Conservation (phyloP, 139 green algal species). For the Chlorella sp. region DNA sequence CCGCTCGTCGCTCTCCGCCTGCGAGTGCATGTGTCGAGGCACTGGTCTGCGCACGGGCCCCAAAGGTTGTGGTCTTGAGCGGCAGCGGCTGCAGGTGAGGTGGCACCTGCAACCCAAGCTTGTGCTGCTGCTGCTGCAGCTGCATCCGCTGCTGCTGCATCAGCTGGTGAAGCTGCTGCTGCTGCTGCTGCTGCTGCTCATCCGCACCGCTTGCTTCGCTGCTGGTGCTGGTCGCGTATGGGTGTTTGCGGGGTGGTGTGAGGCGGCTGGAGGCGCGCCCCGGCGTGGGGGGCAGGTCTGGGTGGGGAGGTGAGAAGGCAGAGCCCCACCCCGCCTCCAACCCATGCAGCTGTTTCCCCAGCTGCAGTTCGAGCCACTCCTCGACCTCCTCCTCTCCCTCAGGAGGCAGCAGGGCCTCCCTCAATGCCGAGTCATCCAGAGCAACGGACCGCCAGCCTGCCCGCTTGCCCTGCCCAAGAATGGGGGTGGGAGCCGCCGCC, state of each 20-base stretch:
- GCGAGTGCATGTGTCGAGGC: neutral
- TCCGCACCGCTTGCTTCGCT: neutral
- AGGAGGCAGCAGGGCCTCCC: neutral
- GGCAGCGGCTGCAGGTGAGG: neutral
- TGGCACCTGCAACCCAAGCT: neutral
- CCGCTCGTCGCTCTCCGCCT: neutral
- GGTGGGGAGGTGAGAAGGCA: too few species aligned
- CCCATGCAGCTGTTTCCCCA: too few species aligned
- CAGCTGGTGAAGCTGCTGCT: neutral
- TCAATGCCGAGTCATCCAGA: neutral
- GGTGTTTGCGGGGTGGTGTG: too few species aligned
- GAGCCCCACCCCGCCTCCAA: too few species aligned
- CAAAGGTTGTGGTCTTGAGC: neutral
- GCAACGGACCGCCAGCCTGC: neutral
- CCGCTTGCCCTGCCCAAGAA: neutral
- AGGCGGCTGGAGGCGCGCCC: too few species aligned
- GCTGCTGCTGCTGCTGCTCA: neutral
- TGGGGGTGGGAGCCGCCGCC: neutral
- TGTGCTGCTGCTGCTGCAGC: neutral
- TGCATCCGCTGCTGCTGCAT: neutral
- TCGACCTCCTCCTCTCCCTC: neutral
- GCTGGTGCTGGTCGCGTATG: too few species aligned
- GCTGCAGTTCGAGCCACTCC: too few species aligned
- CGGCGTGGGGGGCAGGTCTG: too few species aligned
- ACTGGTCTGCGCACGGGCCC: neutral